These are phyloP conservation scores for Cladophialophora chaetospira DNA, from an alignment of 2,329 filamentous ascomycete species.

Conservation along the genomic window DNA sequence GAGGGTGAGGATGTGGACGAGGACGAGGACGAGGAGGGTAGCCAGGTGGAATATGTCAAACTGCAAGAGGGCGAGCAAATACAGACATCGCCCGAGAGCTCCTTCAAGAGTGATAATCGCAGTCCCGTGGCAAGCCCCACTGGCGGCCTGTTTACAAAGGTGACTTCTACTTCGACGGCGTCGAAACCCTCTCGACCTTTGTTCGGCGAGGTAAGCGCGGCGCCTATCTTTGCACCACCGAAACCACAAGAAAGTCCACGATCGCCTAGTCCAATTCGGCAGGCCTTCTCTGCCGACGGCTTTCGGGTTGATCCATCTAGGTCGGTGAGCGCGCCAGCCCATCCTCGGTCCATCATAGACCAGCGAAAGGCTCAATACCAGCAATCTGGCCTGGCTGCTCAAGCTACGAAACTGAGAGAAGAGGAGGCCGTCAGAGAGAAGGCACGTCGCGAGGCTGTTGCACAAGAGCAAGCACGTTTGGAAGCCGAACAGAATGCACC, in stretches of 20 bases:
- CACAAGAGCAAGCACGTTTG: conserved; percentile 26
- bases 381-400: conserved; percentile 29
- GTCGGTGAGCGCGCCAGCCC: conserved; percentile 43
- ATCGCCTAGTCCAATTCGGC: conserved; percentile 51
- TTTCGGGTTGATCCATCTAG: conserved; percentile 40
- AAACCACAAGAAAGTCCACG: conserved; percentile 43
- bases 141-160: conserved; percentile 45
- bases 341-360: conserved; percentile 42
- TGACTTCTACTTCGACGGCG: conserved; percentile 37
- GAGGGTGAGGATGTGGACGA: conserved; percentile 34
- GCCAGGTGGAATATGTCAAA: conserved; percentile 36
- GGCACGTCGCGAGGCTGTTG: conserved; percentile 27
- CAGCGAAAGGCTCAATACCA: conserved; percentile 44
- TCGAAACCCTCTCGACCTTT: conserved; percentile 38
- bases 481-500: conserved; percentile 42
- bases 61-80: conserved; percentile 37
- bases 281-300: conserved; percentile 34
- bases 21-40: conserved; percentile 40
- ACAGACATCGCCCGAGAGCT: conserved; percentile 48
- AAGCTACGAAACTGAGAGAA: conserved; percentile 27
- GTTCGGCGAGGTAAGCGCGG: conserved; percentile 49
- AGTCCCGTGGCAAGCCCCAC: conserved; percentile 42
- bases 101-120: conserved; percentile 44
- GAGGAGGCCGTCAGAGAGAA: conserved; percentile 30
- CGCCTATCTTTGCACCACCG: conserved; percentile 42